Evolutionary conservation across 75 land plant species (phyloP).

Genomic region (Adiantum capillusveneris): DNA sequence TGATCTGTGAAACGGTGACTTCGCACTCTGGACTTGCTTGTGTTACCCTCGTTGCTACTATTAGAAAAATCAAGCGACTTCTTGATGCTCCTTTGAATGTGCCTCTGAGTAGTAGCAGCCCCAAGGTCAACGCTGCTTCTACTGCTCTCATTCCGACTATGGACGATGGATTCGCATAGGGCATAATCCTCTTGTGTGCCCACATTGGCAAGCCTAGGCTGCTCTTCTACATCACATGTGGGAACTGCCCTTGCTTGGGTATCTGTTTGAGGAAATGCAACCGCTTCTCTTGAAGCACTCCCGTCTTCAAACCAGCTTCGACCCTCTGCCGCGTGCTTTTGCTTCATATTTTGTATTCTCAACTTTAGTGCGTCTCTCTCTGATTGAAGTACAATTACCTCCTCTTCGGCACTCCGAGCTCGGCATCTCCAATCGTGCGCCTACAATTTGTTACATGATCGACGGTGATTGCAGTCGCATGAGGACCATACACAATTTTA

Average conservation of each 20-base stretch:
- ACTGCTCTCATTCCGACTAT: slow-evolving; percentile 1
- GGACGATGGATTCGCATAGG: not conserved
- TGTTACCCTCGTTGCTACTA: not conserved
- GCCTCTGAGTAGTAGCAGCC: not conserved
- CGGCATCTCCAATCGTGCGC: not conserved
- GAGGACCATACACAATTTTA: not conserved
- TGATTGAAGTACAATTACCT: not conserved
- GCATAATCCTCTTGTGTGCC: slow-evolving; percentile 1
- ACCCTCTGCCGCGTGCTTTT: not conserved
- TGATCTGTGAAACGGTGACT: too few species aligned
- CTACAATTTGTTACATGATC: not conserved
- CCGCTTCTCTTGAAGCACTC: not conserved
- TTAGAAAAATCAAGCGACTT: not conserved
- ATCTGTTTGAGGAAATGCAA: too few species aligned
- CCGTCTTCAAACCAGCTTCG: not conserved
- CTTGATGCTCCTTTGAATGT: slow-evolving; percentile 1
- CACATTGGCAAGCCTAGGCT: too few species aligned
- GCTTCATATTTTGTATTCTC: not conserved
- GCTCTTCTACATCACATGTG: too few species aligned
- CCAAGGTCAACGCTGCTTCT: slow-evolving; percentile 2
- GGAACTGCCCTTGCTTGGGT: too few species aligned
- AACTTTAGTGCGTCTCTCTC: not conserved
- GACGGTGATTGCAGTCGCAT: too few species aligned
- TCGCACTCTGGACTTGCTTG: too few species aligned
- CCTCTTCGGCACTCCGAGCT: not conserved